Evolutionary conservation across 2,329 filamentous ascomycete species (phyloP).

Genomic region (Aspergillus sp.): DNA sequence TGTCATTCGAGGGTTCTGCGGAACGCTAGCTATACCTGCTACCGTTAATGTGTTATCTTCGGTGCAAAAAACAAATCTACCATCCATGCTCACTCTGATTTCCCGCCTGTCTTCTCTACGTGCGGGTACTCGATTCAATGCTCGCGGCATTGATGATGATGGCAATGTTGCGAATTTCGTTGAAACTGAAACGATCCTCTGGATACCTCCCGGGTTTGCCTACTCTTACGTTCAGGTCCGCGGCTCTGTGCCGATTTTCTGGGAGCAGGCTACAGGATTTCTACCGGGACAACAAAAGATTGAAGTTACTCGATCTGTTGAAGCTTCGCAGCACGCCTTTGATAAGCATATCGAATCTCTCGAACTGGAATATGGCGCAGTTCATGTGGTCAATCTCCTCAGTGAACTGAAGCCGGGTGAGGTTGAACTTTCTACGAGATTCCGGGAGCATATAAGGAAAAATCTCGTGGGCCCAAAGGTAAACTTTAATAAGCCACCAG

Average conservation of each 20-base stretch:
- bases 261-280: slow-evolving; percentile 88
- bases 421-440: slow-evolving; percentile 76
- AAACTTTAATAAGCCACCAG: slow-evolving; percentile 55
- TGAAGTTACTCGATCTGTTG: slow-evolving; percentile 78
- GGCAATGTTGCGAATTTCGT: slow-evolving; percentile 98
- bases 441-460: slow-evolving; percentile 72
- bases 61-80: slow-evolving; percentile 66
- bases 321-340: slow-evolving; percentile 92
- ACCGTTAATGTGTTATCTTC: slow-evolving; percentile 69
- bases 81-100: slow-evolving; percentile 83
- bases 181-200: slow-evolving; percentile 94
- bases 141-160: slow-evolving; percentile 95
- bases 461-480: slow-evolving; percentile 65
- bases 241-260: slow-evolving; percentile 93
- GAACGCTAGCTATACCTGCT: slow-evolving; percentile 81
- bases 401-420: slow-evolving; percentile 86
- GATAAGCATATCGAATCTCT: slow-evolving; percentile 92
- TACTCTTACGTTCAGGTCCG: slow-evolving; percentile 94
- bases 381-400: slow-evolving; percentile 92
- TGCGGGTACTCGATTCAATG: slow-evolving; percentile 93
- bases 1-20: slow-evolving; percentile 89
- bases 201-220: slow-evolving; percentile 71
- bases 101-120: slow-evolving; percentile 86
- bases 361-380: slow-evolving; percentile 80
- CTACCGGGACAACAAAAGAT: slow-evolving; percentile 95